These are phyloP conservation scores for Raddia distichophylla DNA, from an alignment of 176 grass and related monocot species.

Conservation along the genomic window DNA sequence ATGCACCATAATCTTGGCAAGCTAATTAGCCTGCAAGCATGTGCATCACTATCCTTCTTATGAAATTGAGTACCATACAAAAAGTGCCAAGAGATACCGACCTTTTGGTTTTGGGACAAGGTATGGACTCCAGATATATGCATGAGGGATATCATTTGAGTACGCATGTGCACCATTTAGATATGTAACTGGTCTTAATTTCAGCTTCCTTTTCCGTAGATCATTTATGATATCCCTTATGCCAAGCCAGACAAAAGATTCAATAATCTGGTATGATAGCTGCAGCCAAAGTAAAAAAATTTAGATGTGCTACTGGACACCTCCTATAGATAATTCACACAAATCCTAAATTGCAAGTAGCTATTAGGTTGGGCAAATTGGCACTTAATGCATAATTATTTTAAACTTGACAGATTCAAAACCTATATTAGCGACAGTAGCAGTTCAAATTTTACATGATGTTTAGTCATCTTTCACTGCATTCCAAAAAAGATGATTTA, in stretches of 20 bases:
- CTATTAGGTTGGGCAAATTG: no score
- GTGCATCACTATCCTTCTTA: not conserved
- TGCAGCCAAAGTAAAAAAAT: slow-evolving; percentile 46
- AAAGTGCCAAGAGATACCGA: slow-evolving; percentile 18
- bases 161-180: slow-evolving; percentile 72
- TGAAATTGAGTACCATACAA: not conserved
- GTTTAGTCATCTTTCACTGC: no score
- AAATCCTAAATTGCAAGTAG: no score
- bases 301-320: no score
- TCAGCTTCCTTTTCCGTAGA: slow-evolving; percentile 71
- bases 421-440: no score
- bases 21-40: not conserved
- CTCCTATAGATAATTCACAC: no score
- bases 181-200: slow-evolving; percentile 79
- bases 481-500: no score
- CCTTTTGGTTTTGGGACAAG: slow-evolving; percentile 91
- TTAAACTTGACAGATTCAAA: no score
- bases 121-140: slow-evolving; percentile 90
- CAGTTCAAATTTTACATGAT: no score
- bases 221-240: slow-evolving; percentile 93
- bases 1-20: slow-evolving; percentile 12
- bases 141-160: slow-evolving; percentile 72
- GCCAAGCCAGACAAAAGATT: slow-evolving; percentile 88
- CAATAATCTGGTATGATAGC: slow-evolving; percentile 88
- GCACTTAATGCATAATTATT: no score